Conservation (phyloP, 208 protist genomes). For the Trypanosoma lewisi region DNA sequence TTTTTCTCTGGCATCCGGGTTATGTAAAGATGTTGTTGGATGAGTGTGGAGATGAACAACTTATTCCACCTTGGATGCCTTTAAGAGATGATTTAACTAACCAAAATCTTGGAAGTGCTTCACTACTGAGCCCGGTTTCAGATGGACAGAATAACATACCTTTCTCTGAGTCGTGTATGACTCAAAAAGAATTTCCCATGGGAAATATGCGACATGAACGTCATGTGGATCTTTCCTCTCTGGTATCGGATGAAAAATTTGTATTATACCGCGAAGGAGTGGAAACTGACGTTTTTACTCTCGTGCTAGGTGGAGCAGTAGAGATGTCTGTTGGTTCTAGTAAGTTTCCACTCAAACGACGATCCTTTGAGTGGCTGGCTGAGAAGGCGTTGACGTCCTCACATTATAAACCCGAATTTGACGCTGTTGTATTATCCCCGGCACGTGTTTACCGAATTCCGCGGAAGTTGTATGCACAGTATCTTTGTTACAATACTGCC, state of each 20-base stretch:
- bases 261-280: slow-evolving; percentile 70
- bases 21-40: slow-evolving; percentile 84
- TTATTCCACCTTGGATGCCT: slow-evolving; percentile 25
- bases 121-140: background rate
- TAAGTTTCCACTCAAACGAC: slow-evolving; percentile 46
- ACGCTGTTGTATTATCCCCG: slow-evolving; percentile 59
- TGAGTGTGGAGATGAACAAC: slow-evolving; percentile 67
- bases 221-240: slow-evolving; percentile 38
- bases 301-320: slow-evolving; percentile 73
- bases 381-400: slow-evolving; percentile 66
- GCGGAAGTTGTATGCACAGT: slow-evolving; percentile 52
- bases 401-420: slow-evolving; percentile 76
- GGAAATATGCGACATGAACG: slow-evolving; percentile 7
- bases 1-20: slow-evolving; percentile 61
- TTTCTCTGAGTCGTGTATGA: background rate
- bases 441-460: slow-evolving; percentile 73
- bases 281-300: slow-evolving; percentile 50
- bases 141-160: background rate
- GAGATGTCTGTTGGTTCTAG: slow-evolving; percentile 64
- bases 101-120: background rate
- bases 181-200: background rate
- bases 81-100: background rate
- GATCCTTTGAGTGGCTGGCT: slow-evolving; percentile 67
- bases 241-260: slow-evolving; percentile 42
- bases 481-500: slow-evolving; percentile 34